Percentiles rank a stretch among this genome's conserved stretches.
phyloP scores from a whole-genome alignment of 2,329 filamentous ascomycete genomes.

The Epichloe coenophiala region DNA sequence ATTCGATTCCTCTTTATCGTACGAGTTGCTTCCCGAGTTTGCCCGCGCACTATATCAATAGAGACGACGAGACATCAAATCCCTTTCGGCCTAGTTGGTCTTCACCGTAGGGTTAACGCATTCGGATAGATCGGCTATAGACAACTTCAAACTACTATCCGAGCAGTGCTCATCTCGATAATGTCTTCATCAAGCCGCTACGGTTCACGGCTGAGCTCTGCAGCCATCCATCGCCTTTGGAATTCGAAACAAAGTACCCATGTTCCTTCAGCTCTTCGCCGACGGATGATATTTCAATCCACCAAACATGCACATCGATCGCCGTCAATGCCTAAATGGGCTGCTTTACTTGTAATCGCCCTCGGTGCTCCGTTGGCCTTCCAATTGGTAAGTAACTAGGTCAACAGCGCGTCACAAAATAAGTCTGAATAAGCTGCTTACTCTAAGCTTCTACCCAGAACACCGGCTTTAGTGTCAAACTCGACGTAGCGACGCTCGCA shows the following conservation, averaged over 20 bases:
- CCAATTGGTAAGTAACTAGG: slow-evolving; percentile 2
- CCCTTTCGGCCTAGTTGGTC: neutral
- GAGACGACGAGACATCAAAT: neutral
- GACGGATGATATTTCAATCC: neutral
- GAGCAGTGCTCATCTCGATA: neutral
- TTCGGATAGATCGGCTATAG: too few species aligned
- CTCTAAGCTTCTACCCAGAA: slow-evolving; percentile 18
- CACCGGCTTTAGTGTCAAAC: slow-evolving; percentile 26
- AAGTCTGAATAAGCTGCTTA: neutral
- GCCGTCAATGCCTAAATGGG: neutral
- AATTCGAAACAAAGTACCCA: neutral
- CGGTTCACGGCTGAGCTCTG: neutral
- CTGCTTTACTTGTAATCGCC: neutral
- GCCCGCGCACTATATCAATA: neutral
- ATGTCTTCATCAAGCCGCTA: slow-evolving; percentile 2
- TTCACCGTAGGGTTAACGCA: too few species aligned
- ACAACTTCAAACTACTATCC: too few species aligned
- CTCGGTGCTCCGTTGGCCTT: slow-evolving; percentile 1
- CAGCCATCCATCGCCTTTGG: neutral
- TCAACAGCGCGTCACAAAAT: neutral
- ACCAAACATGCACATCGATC: neutral
- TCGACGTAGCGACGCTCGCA: slow-evolving; percentile 60
- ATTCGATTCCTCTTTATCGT: neutral
- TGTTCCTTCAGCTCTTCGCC: neutral
- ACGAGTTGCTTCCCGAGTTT: neutral